Evolutionary conservation across 192 early-diverging fungal genomes (phyloP).

Genomic region (Anaeromyces robustus): DNA sequence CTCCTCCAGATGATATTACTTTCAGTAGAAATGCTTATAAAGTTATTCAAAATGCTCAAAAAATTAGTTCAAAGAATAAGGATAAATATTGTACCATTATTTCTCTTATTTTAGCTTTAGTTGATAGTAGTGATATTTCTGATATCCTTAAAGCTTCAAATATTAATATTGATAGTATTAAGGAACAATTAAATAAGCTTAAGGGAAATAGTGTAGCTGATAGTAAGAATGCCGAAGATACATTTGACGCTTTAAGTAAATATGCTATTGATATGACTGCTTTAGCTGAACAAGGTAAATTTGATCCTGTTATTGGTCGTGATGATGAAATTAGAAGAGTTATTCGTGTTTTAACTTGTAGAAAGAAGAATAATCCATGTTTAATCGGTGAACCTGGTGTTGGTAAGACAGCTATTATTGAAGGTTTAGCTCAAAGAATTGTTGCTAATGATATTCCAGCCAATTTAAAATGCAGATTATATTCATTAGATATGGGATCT

Average conservation of each 20-base stretch:
- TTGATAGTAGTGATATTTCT: not conserved
- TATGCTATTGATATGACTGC: constrained; percentile 82
- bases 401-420: constrained; percentile 70
- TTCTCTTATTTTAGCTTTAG: not conserved
- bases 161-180: not conserved
- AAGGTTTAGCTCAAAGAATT: constrained; percentile 91
- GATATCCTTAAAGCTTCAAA: not conserved
- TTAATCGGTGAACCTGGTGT: constrained; percentile 69
- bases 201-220: constrained; percentile 76
- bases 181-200: constrained; percentile 21
- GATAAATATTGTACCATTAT: not conserved
- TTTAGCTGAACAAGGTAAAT: constrained; percentile 70
- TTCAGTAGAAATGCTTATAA: constrained; percentile 44
- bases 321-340: constrained; percentile 93
- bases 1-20: constrained; percentile 58
- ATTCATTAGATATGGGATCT: constrained; percentile 92
- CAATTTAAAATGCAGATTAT: constrained; percentile 64
- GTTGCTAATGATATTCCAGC: constrained; percentile 81
- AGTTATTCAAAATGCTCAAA: constrained; percentile 6
- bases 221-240: constrained; percentile 66
- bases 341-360: constrained; percentile 75
- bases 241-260: constrained; percentile 83
- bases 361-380: constrained; percentile 85
- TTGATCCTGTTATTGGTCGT: constrained; percentile 92
- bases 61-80: not conserved